Evolutionary conservation across 257 asterid genomes (phyloP).

Genomic region (Galeopsis tetrahit): DNA sequence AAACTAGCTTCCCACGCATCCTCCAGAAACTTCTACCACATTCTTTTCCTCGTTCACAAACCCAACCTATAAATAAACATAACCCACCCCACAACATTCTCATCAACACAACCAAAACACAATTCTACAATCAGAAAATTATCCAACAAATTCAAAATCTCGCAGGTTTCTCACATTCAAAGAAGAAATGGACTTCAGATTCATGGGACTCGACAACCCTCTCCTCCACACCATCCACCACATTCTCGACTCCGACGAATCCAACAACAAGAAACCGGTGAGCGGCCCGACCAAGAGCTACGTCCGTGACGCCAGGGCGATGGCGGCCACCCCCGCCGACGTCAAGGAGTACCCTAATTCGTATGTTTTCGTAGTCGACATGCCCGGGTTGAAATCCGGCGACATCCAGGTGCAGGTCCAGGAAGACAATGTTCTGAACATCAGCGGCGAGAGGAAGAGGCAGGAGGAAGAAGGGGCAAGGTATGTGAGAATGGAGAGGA

Average conservation of each 20-base stretch:
- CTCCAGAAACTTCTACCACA: slow-evolving; percentile 41
- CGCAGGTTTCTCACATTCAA: not conserved
- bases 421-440: slow-evolving; percentile 58
- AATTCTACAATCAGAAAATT: not conserved
- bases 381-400: slow-evolving; percentile 80
- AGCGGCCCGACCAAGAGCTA: slow-evolving; percentile 58
- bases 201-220: slow-evolving; percentile 62
- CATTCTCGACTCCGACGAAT: slow-evolving; percentile 48
- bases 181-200: slow-evolving; percentile 57
- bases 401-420: slow-evolving; percentile 78
- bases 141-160: not conserved
- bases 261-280: slow-evolving; percentile 33
- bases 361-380: slow-evolving; percentile 65
- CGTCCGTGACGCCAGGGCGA: slow-evolving; percentile 75
- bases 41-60: slow-evolving; percentile 14
- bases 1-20: not conserved
- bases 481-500: slow-evolving; percentile 77
- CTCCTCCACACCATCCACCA: slow-evolving; percentile 56
- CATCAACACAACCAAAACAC: not conserved
- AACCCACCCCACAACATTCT: not conserved
- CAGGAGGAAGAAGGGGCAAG: slow-evolving; percentile 62
- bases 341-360: slow-evolving; percentile 61
- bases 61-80: slow-evolving; percentile 4
- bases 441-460: slow-evolving; percentile 72
- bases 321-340: slow-evolving; percentile 86